Conservation (phyloP, 257 asterid species). For the Ehretia macrophylla region DNA sequence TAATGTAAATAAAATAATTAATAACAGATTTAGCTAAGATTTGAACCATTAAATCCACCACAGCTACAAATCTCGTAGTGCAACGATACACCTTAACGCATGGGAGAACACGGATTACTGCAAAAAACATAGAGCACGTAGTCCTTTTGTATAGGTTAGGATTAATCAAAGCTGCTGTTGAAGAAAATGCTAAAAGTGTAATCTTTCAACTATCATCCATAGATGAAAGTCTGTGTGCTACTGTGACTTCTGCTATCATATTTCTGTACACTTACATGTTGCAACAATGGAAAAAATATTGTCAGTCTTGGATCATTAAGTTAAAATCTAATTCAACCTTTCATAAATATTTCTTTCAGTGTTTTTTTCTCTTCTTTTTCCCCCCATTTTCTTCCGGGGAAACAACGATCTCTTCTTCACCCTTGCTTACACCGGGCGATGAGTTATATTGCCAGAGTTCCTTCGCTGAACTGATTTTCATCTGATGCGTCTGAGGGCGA, state of each 20-base stretch:
- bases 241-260: constrained; percentile 28
- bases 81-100: too few species aligned
- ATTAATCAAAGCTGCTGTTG: too few species aligned
- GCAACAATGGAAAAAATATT: constrained; percentile 17
- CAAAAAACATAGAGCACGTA: too few species aligned
- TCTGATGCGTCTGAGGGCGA: constrained; percentile 53
- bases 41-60: too few species aligned
- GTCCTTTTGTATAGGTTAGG: too few species aligned
- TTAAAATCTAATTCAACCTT: constrained; percentile 29
- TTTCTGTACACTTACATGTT: constrained; percentile 38
- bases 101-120: too few species aligned
- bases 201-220: constrained; percentile 11
- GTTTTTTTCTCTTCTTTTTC: background rate
- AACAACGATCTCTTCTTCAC: too few species aligned
- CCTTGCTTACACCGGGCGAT: background rate
- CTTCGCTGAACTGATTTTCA: constrained; percentile 67
- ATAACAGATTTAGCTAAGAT: too few species aligned
- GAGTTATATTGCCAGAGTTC: constrained; percentile 51
- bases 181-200: constrained; percentile 2
- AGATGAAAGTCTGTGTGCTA: background rate
- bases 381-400: background rate
- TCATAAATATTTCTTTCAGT: constrained; percentile 1
- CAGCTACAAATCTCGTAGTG: too few species aligned
- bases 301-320: too few species aligned
- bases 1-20: too few species aligned